Percentiles rank a stretch among this genome's conserved stretches.
Evolutionary conservation across 1,139 yeast genomes (phyloP).

Genomic region (Yamadazyma siamensis): DNA sequence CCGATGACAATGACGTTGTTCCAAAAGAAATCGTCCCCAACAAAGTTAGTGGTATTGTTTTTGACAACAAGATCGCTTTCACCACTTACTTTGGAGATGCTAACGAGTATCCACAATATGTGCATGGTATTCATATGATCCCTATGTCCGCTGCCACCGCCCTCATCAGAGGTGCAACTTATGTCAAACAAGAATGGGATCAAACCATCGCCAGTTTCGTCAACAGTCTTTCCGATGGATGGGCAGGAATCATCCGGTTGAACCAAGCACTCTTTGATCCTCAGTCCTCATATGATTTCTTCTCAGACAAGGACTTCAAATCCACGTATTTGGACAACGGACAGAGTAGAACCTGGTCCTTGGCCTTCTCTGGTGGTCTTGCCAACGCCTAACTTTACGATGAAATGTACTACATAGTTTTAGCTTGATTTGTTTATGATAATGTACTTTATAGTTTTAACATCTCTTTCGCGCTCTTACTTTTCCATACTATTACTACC

Average conservation of each 20-base stretch:
- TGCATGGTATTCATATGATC: conserved; percentile 94
- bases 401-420: not conserved
- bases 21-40: conserved; percentile 58
- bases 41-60: conserved; percentile 72
- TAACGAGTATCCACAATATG: conserved; percentile 60
- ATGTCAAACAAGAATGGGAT: conserved; percentile 81
- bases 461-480: no score
- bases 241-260: conserved; percentile 82
- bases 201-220: conserved; percentile 49
- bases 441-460: not conserved
- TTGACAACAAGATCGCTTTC: conserved; percentile 87
- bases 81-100: conserved; percentile 55
- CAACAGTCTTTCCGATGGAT: conserved; percentile 62
- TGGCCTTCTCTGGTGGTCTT: conserved; percentile 68
- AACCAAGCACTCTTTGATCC: conserved; percentile 81
- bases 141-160: conserved; percentile 84
- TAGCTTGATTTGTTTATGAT: not conserved
- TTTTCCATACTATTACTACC: not conserved
- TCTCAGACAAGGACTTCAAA: conserved; percentile 34
- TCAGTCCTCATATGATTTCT: conserved; percentile 60
- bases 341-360: conserved; percentile 85
- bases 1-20: conserved; percentile 54
- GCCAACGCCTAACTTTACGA: no score
- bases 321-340: conserved; percentile 71
- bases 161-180: conserved; percentile 63